Base-by-base conservation (phyloP, 495 filamentous ascomycete genomes). In the Neurospora sp. region DNA sequence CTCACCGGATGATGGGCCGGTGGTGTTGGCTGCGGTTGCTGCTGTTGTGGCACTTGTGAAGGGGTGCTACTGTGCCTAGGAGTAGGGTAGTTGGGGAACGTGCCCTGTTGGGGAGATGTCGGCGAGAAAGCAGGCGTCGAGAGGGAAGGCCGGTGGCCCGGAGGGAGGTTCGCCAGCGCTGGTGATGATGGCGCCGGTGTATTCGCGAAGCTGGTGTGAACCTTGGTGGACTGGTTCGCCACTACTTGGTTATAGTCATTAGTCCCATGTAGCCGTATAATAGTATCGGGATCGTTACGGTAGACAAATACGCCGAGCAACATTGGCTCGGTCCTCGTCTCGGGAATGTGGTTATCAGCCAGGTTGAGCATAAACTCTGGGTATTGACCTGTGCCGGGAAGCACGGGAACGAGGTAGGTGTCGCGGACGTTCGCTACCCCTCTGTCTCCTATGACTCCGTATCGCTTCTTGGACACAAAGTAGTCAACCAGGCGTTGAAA, bases 301-400 rank as follows among this genome's bases (percentile, higher is more conserved):
- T 92, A 89, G 10, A 96, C 92, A 73, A 96, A 91, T 9, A 92
- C 89, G 70, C 92, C 86, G 18, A 97, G 86, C 37, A 97, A 85
- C 80, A 92, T 87, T 9, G 91, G 90, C 72, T 93, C 89, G 1
- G 88, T 81, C 16, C 89, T 87, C 10, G 85, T 84, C 70, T 88
- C 84, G 40, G 93, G 91, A 70, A 95, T 85, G 38, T 86, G 85
- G 79, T 91, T 91, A 73, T 93, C 90, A 72, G 90, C 90, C 20
- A 97, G 81, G 71, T 94, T 89, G 70, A 91, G 86, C 75, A 97
- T 86, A 76, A 96, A 95, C 59, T 93, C 91, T 0, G 91, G 91
- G 9, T 83, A 77, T 20, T 80, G 80, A 8, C 78, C 81, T n/a
- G 80, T 81, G 42, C 89, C 91, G 9, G 89, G 85, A 44, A 91